Conservation (phyloP, 768 basidiomycete genomes). For the Brasilioporus rufonigricans region DNA sequence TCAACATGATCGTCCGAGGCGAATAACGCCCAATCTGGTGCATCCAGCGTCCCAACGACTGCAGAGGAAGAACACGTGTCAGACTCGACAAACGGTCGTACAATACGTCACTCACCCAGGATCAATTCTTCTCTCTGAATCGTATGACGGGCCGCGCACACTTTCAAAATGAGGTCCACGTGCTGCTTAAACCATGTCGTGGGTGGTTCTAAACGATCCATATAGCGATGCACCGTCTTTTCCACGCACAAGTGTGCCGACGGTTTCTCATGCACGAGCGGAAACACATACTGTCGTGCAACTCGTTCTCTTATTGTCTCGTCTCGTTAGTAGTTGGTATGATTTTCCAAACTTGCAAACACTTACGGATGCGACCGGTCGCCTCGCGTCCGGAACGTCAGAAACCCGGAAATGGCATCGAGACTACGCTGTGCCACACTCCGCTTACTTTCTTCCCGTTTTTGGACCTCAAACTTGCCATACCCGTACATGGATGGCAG, state of each 20-base stretch:
- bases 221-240: conserved; percentile 64
- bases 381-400: conserved; percentile 41
- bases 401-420: conserved; percentile 51
- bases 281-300: conserved; percentile 54
- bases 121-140: conserved; percentile 61
- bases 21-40: conserved; percentile 71
- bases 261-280: conserved; percentile 63
- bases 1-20: conserved; percentile 71
- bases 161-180: conserved; percentile 57
- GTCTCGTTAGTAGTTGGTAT: background rate
- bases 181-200: conserved; percentile 75
- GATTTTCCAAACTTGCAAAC: background rate
- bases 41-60: conserved; percentile 70
- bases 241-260: conserved; percentile 68
- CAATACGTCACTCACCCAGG: conserved; percentile 32
- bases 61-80: background rate
- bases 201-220: conserved; percentile 60
- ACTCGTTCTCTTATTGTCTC: conserved; percentile 39
- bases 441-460: conserved; percentile 51
- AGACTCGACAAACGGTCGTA: background rate
- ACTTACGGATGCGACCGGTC: conserved; percentile 42
- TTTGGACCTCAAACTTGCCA: conserved; percentile 48
- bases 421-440: conserved; percentile 54
- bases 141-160: conserved; percentile 45
- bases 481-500: conserved; percentile 65